Evolutionary conservation across 108 stramenopile species (phyloP), one percentile per base, ranked within the genome.

Genomic region (Phaeodactylum tricornutum): DNA sequence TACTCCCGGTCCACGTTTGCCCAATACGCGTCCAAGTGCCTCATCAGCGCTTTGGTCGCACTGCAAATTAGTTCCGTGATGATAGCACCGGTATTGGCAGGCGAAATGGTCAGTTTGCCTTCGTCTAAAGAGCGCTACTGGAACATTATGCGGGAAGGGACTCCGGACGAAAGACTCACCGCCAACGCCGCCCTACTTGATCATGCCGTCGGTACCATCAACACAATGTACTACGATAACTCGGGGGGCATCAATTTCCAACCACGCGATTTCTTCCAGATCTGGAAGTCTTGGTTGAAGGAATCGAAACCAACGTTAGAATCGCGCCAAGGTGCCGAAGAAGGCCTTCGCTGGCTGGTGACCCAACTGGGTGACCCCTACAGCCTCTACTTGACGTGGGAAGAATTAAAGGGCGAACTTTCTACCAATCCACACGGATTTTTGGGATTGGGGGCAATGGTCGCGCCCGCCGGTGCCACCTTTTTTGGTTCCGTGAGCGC

Each of bases 141-240:
- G 64, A 39, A 41, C 2, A 65, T 57, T 20, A 57, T 65, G 55
- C 15, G 47, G 15, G 33, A 38, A 39, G 17, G 33, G 11, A 11
- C 17, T 15, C 17, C n/a, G n/a, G 47, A 57, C 65, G 33, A 31
- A 42, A 31, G n/a, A 53, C 51, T 54, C 26, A 31, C 29, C 7
- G 72, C 74, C 35, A 87, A 87, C 53, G 72, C 72, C 56, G 71
- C 43, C n/a, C 62, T 87, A 17, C 43, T 87, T 6, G 85, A 87
- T 55, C 60, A 75, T 59, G 80, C 78, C 5, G 76, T 87, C 1
- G 78, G 80, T 2, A 87, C 79, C 21, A 72, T 84, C 43, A 72
- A 71, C 38, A 81, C 76, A 7, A 81, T 81, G 76, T 88, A 74
- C 45, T 88, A 82, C 47, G 87, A 88, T 46, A 64, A 75, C 46